Base-by-base conservation (phyloP, 768 basidiomycete species). In the Boletus speciosus region DNA sequence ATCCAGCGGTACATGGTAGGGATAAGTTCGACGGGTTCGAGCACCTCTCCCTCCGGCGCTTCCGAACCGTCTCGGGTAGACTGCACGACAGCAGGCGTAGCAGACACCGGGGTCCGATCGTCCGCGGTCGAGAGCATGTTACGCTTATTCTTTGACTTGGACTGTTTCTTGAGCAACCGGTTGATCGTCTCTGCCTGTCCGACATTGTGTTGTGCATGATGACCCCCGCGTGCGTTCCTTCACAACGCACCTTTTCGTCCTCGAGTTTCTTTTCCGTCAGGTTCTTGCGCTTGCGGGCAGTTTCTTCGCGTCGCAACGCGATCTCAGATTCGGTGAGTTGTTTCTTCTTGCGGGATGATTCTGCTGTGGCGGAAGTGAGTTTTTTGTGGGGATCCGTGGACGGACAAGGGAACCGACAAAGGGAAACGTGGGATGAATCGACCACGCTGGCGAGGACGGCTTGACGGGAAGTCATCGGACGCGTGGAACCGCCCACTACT, bases 101-200 rank as follows among this genome's bases (percentile, higher is more conserved):
- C 66, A n/a, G 52, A 70, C 52, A 47, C 60, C 21, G 66, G 74
- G 5, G 68, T 76, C 50, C 68, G 77, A 56, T 72, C 82, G 37
- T 81, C 81, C 0, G 75, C 75, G 1, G 78, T 79, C 15, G 77
- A 76, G 29, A 75, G 59, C 0, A 69, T 76, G n/a, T 75, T 78
- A 11, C 84, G 81, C 59, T 81, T 86, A 47, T 77, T 81, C 41
- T 81, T 79, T 3, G 86, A 78, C 10, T 85, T 80, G 16, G 85
- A 84, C 65, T 90, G 90, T 69, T 93, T 93, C 68, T 91, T 91
- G 47, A 94, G 79, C 14, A 94, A 78, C 27, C 92, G 85, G 61
- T 93, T 93, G 68, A 94, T 93, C 0, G 92, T 93, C 63, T 93
- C 92, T 23, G 83, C 83, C 88, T 92, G 61, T 19, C 32, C 39